Evolutionary conservation across 179 eudicot species (phyloP), one percentile per base, ranked within the genome.

Genomic region (Spergularia azorica): DNA sequence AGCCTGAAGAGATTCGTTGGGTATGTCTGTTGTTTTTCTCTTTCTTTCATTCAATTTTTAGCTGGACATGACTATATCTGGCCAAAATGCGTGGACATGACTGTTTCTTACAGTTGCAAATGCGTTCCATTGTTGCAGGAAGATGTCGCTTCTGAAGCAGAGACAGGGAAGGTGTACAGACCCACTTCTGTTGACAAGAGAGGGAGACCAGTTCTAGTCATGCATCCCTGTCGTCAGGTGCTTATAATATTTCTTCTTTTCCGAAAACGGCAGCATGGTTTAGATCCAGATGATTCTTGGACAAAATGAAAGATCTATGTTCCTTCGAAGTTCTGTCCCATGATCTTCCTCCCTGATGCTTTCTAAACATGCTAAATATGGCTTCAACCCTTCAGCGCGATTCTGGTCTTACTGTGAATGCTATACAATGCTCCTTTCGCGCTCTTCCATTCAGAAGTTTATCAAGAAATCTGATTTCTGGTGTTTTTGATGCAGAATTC

Each of bases 201-300:
- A 38, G 97, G 99, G 74, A 91, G 97, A 84, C 74, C 89, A 13
- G 97, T 95, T 81, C 79, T 95, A 55, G 91, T 95, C 74, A 87
- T 95, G 95, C 90, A 95, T 73, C 99, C 99, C 70, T 77, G 86
- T 59, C 81, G 89, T 71, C 91, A 93, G 97, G 99, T 95, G 69
- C 51, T 41, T 16, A 58, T 77, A 20, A 43, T 16, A n/a, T 46
- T 36, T 70, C 55, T n/a, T 9, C n/a, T 41, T 67, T 69, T 26
- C 6, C 36, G 48, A 12, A 60, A 36, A 73, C 38, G 18, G 14
- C 9, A 9, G n/a, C 10, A 3, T 60, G 21, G n/a, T 6, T 4
- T 5, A 13, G 36, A 60, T 6, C 5, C n/a, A 59, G 32, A 18
- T 59, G 32, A 18, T 18, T n/a, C 5, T 18, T 59, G 59, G 16